A percentile compares a stretch with the other conserved stretches of the same genome.
phyloP scores from a whole-genome alignment of 78 protist species.

The Chrysochromulina tobinii region DNA sequence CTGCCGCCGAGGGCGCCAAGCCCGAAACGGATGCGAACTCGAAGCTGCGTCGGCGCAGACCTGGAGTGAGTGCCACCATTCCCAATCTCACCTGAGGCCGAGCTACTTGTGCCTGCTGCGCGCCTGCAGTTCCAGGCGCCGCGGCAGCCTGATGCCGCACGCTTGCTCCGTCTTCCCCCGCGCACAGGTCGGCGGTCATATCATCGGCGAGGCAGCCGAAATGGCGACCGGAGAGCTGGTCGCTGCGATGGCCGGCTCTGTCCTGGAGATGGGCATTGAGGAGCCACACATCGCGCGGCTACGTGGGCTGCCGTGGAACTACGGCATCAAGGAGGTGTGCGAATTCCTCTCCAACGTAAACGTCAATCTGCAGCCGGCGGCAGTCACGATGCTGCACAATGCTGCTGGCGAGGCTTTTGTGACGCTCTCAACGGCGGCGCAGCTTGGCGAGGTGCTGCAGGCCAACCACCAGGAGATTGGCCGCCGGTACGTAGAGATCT shows the following conservation, averaged over 20 bases:
- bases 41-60: too few relatives aligned
- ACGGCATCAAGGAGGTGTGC: background rate
- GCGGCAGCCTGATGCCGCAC: too few relatives aligned
- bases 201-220: background rate
- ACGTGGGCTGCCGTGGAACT: background rate
- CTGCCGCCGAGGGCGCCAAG: too few relatives aligned
- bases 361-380: background rate
- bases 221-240: background rate
- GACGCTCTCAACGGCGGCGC: background rate
- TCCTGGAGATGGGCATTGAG: background rate
- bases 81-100: too few relatives aligned
- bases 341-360: background rate
- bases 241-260: background rate
- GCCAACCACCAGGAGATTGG: background rate
- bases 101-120: too few relatives aligned
- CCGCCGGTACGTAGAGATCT: background rate
- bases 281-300: background rate
- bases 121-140: too few relatives aligned
- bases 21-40: too few relatives aligned
- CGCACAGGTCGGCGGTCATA: too few relatives aligned
- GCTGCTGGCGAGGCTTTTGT: constrained; percentile 12
- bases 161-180: too few relatives aligned
- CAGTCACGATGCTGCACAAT: background rate
- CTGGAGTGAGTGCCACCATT: too few relatives aligned
- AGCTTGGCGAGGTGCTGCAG: background rate